These are phyloP conservation scores for Suillus fuscotomentosus DNA, from an alignment of 768 basidiomycete genomes.

Conservation along the genomic window DNA sequence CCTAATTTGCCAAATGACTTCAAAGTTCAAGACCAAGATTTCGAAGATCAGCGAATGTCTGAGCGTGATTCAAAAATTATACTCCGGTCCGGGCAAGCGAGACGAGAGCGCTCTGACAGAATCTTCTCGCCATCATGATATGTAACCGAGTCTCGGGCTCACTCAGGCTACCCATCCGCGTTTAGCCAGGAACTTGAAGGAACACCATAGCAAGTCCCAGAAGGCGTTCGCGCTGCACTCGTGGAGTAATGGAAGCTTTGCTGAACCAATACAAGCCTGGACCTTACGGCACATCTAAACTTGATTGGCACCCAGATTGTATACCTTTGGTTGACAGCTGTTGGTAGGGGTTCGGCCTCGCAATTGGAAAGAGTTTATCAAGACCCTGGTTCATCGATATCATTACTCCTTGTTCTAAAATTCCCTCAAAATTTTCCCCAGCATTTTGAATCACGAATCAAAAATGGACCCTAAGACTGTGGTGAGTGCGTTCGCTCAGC, in stretches of 20 bases:
- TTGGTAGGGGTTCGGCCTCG: neutral
- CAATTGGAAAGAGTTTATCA: neutral
- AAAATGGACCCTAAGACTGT: neutral
- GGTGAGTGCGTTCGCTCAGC: neutral
- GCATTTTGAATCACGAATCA: neutral
- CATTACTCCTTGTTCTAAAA: neutral
- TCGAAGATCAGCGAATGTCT: neutral
- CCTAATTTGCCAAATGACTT: neutral
- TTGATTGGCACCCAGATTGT: neutral
- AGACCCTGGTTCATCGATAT: neutral
- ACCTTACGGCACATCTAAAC: neutral
- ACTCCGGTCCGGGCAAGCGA: constrained; percentile 1
- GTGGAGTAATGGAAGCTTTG: neutral
- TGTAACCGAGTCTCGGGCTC: neutral
- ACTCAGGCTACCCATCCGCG: neutral
- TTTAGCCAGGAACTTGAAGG: neutral
- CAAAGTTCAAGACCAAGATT: neutral
- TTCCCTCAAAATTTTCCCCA: neutral
- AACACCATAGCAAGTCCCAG: neutral
- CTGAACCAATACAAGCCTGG: neutral
- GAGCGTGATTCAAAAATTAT: neutral
- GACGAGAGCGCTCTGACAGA: neutral
- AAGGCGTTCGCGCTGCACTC: neutral
- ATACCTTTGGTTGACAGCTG: neutral
- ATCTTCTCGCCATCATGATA: neutral